phyloP scores from a whole-genome alignment of 345 rosid genomes.

The Odontarrhena argentea region DNA sequence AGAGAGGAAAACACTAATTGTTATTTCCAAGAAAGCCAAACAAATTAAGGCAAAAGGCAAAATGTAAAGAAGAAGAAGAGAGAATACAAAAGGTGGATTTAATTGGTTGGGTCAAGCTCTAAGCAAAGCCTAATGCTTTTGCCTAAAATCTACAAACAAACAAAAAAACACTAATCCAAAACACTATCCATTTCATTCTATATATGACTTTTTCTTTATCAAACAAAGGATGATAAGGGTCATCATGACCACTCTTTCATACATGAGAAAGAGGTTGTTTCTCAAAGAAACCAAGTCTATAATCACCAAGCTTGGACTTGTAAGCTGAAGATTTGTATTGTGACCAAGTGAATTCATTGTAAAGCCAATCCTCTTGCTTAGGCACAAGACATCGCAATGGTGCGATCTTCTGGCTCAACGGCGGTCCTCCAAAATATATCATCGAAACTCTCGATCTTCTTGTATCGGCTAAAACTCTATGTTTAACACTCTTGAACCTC shows the following conservation, averaged over 20 bases:
- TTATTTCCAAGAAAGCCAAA: slow-evolving; percentile 28
- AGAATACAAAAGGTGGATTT: slow-evolving; percentile 25
- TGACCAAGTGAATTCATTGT: slow-evolving; percentile 83
- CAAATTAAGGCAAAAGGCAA: slow-evolving; percentile 18
- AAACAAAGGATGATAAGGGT: slow-evolving; percentile 18
- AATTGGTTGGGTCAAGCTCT: slow-evolving; percentile 36
- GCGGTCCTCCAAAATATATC: slow-evolving; percentile 89
- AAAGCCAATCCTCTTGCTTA: slow-evolving; percentile 64
- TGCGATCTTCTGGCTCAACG: slow-evolving; percentile 58
- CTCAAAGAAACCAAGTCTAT: slow-evolving; percentile 73
- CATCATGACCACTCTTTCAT: slow-evolving; percentile 11
- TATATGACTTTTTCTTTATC: slow-evolving; percentile 18
- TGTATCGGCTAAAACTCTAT: slow-evolving; percentile 71
- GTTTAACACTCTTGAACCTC: slow-evolving; percentile 82
- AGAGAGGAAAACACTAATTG: slow-evolving; percentile 20
- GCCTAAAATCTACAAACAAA: slow-evolving; percentile 27
- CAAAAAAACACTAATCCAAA: slow-evolving; percentile 17
- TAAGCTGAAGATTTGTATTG: slow-evolving; percentile 79
- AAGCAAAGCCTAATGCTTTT: slow-evolving; percentile 37
- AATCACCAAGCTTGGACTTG: slow-evolving; percentile 73
- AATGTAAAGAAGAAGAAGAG: neutral
- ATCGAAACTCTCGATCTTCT: slow-evolving; percentile 73
- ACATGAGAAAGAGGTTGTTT: slow-evolving; percentile 40
- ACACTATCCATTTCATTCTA: slow-evolving; percentile 22
- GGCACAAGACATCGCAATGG: slow-evolving; percentile 56